These are phyloP conservation scores for Wallacemonas rigidus DNA, from an alignment of 208 protist genomes.

Conservation along the genomic window DNA sequence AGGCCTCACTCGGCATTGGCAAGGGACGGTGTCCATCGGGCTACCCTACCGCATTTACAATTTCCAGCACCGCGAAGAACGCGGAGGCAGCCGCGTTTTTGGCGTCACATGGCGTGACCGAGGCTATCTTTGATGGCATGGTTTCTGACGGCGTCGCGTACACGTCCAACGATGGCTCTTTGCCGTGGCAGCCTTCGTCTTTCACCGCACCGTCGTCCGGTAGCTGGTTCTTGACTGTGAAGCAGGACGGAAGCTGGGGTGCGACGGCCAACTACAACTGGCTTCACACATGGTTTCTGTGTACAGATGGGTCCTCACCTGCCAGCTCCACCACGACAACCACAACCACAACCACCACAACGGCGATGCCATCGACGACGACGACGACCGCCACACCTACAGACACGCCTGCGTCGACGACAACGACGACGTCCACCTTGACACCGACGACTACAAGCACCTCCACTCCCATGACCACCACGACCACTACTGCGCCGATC, in stretches of 20 bases:
- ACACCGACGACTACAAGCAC: slow-evolving; percentile 27
- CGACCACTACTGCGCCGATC: slow-evolving; percentile 23
- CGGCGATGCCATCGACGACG: slow-evolving; percentile 3
- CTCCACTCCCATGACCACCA: slow-evolving; percentile 21
- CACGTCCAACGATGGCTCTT: slow-evolving; percentile 39
- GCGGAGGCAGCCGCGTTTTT: slow-evolving; percentile 39
- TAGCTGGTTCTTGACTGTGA: slow-evolving; percentile 39
- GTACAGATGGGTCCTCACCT: slow-evolving; percentile 27
- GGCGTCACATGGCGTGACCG: slow-evolving; percentile 16
- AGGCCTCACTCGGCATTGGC: slow-evolving; percentile 9
- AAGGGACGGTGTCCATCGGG: slow-evolving; percentile 6
- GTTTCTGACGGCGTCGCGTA: slow-evolving; percentile 27
- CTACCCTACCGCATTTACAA: slow-evolving; percentile 10
- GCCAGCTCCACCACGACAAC: slow-evolving; percentile 19
- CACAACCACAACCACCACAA: slow-evolving; percentile 24
- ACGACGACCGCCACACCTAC: slow-evolving; percentile 19
- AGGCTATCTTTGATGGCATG: slow-evolving; percentile 42
- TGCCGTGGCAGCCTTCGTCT: slow-evolving; percentile 31
- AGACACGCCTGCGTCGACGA: slow-evolving; percentile 3
- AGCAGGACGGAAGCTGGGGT: slow-evolving; percentile 38
- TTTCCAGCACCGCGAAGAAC: slow-evolving; percentile 38
- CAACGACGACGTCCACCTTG: slow-evolving; percentile 19
- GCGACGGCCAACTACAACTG: slow-evolving; percentile 22
- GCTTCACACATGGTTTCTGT: slow-evolving; percentile 33
- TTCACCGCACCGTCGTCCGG: slow-evolving; percentile 21